phyloP scores from a whole-genome alignment of 2,329 filamentous ascomycete genomes.

The Fusarium sp. region DNA sequence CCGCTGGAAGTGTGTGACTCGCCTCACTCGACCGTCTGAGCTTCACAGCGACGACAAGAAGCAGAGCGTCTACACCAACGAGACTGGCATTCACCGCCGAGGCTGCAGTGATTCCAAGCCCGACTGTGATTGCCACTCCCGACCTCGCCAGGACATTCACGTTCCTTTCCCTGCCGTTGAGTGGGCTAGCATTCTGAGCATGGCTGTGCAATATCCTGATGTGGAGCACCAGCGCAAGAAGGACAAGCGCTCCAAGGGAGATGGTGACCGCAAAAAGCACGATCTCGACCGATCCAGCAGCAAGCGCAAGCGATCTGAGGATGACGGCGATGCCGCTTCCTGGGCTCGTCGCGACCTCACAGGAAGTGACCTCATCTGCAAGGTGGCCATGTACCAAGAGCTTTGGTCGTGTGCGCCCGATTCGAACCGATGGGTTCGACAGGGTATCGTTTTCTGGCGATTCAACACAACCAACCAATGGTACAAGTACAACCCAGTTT shows the following conservation, averaged over 20 bases:
- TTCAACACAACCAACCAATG: slow-evolving; percentile 70
- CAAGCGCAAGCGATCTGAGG: slow-evolving; percentile 59
- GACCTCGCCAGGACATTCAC: slow-evolving; percentile 64
- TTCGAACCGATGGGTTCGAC: slow-evolving; percentile 67
- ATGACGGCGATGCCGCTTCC: slow-evolving; percentile 58
- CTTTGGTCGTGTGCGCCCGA: slow-evolving; percentile 70
- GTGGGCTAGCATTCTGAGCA: slow-evolving; percentile 72
- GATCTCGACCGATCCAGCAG: slow-evolving; percentile 54
- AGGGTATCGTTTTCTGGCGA: slow-evolving; percentile 74
- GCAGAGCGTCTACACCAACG: slow-evolving; percentile 63
- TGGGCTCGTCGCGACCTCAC: slow-evolving; percentile 60
- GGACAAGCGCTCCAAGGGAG: slow-evolving; percentile 56
- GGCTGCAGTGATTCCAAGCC: slow-evolving; percentile 65
- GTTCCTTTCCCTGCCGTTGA: slow-evolving; percentile 72
- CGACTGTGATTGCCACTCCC: slow-evolving; percentile 67
- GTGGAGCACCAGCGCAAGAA: slow-evolving; percentile 57
- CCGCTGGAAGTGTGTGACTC: slow-evolving; percentile 73
- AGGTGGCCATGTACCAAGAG: slow-evolving; percentile 78
- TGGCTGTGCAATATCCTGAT: slow-evolving; percentile 67
- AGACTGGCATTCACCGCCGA: slow-evolving; percentile 67
- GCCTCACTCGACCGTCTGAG: slow-evolving; percentile 70
- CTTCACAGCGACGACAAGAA: slow-evolving; percentile 63
- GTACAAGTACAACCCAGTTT: slow-evolving; percentile 64
- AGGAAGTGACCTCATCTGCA: slow-evolving; percentile 70
- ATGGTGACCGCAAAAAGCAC: slow-evolving; percentile 55